These are phyloP conservation scores for Neoboletus subvelutipes DNA, from an alignment of 768 basidiomycete species.

Conservation along the genomic window DNA sequence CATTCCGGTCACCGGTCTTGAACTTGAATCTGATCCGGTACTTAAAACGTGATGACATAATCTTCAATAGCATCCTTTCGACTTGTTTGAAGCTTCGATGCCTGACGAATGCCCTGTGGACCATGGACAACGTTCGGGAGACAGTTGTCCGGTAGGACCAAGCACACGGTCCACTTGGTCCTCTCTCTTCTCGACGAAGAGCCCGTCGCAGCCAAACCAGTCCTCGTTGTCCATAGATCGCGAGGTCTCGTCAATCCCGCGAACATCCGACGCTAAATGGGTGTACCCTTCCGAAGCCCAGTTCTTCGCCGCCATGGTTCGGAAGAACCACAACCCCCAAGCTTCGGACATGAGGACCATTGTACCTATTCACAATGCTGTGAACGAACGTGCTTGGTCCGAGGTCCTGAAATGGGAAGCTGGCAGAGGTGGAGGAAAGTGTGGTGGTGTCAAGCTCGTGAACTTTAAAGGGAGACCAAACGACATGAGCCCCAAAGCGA, in stretches of 20 bases:
- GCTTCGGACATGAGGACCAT: slow-evolving; percentile 92
- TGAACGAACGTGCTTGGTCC: slow-evolving; percentile 91
- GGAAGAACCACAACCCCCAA: slow-evolving; percentile 89
- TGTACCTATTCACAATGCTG: slow-evolving; percentile 98
- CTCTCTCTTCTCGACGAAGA: slow-evolving; percentile 22
- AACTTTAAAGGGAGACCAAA: slow-evolving; percentile 89
- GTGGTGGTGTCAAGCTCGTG: slow-evolving; percentile 79
- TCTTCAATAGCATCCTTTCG: not conserved
- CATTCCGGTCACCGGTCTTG: not conserved
- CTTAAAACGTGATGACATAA: slow-evolving; percentile 16
- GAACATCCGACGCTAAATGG: slow-evolving; percentile 73
- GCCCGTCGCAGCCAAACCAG: slow-evolving; percentile 1
- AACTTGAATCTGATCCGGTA: not conserved
- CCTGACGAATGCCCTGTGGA: slow-evolving; percentile 51
- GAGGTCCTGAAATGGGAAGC: slow-evolving; percentile 83
- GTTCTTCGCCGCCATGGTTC: slow-evolving; percentile 95
- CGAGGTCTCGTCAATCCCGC: slow-evolving; percentile 87
- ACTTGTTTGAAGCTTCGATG: slow-evolving; percentile 13
- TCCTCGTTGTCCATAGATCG: slow-evolving; percentile 64
- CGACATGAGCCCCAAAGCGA: slow-evolving; percentile 77
- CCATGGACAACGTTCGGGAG: slow-evolving; percentile 33
- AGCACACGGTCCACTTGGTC: slow-evolving; percentile 46
- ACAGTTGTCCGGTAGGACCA: slow-evolving; percentile 69
- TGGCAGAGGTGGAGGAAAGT: slow-evolving; percentile 76
- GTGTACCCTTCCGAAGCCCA: slow-evolving; percentile 98